Evolutionary conservation across 108 stramenopile species (phyloP), one percentile per base, ranked within the genome.

Genomic region (Stephanodiscus triporus): DNA sequence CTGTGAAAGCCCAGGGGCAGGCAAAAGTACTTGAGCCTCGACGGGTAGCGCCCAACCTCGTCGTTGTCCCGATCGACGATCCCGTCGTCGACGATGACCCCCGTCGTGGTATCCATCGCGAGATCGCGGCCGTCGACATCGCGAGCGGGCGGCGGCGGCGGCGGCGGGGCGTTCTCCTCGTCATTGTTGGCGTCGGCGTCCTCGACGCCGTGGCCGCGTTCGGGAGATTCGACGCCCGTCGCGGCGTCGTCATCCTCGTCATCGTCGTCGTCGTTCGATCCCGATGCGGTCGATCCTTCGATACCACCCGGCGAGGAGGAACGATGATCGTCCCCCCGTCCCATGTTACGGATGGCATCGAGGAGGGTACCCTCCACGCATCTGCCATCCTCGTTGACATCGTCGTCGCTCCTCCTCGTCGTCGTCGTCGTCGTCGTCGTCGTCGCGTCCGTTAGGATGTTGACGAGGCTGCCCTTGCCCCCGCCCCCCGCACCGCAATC

Each of bases 1-100:
- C 50, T 64, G 65, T 80, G 73, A 57, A 80, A 80, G 24, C 79
- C 79, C 13, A 71, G 79, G 0, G 79, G 79, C 40, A 80, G 60
- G 32, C 74, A 74, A 47, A 73, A 70, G 43, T 63, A 68, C 48
- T 62, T 53, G 0, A 73, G 51, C 62, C 79, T 63, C 49, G 63
- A 74, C 16, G 79, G 79, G 47, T 73, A 74, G n/a, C n/a, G n/a
- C n/a, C n/a, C n/a, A n/a, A n/a, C n/a, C 37, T 67, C 23, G 27
- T 69, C 29, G 11, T 32, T 2, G 30, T 32, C 13, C 30, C 26
- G 56, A 30, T 57, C 17, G 24, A 8, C 10, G 56, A 30, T 30
- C 10, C 56, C 55, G 14, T 26, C 14, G 22, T 29, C 29, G 30
- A 27, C 30, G 56, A 29, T 53, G 51, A 1, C 56, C 16, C 1